Base-by-base conservation (phyloP, 805 yeast species). In the Spencermartinsiella europaea region DNA sequence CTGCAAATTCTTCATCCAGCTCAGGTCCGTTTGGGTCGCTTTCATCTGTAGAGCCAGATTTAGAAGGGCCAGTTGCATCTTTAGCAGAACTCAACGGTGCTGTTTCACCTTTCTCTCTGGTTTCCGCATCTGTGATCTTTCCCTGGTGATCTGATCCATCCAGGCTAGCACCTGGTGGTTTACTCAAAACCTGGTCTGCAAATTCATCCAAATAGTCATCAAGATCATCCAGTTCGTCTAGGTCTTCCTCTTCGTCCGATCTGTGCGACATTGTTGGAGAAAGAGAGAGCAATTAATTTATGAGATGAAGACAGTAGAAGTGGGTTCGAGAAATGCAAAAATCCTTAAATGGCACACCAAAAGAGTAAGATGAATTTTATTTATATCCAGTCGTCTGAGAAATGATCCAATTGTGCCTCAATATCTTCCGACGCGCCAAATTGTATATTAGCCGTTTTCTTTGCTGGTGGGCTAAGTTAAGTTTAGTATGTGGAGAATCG, bases 171-270 rank as follows among this genome's bases (percentile, higher is more conserved):
- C 81, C 85, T 1, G 83, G 85, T 1, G 83, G 81, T 53, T 77
- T 72, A 49, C 75, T 75, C 46, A 84, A 68, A 0, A 82, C 73
- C 47, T 80, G 86, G 50, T 81, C 86, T 36, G 83, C 86, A 61
- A 85, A 85, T 52, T 89, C 96, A 59, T 89, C 96, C 43, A 91
- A 71, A 49, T 87, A 72, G 57, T 87, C 61, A 45, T 58, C 62
- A 31, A 58, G 56, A 45, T 58, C 62, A 37, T 56, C 60, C n/a
- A 57, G 48, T 21, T 58, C 61, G 42, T 58, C 62, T 22, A 57
- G 60, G 15, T 52, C 55, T 17, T 33, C 36, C 31, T 25, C 31
- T 17, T 33, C 36, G 10, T 25, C 31, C 8, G 19, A 17, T 14
- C 17, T 8, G 8, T 25, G 21, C 19, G 45, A 33, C 45, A 42